Evolutionary conservation across 1,139 yeast genomes (phyloP).

Genomic region (Saccharomyces hybrid): DNA sequence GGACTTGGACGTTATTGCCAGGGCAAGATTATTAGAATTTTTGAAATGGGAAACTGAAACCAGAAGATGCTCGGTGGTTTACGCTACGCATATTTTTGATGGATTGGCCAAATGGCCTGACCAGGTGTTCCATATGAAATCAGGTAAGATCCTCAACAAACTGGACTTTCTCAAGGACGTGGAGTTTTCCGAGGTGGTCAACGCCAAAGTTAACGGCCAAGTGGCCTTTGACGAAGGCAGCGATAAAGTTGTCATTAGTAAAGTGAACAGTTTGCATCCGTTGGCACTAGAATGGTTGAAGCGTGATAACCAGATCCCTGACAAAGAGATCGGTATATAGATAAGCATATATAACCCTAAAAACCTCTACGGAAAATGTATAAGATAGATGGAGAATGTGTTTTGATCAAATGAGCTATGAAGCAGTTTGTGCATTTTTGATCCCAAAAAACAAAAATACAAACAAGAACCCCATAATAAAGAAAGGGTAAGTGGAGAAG

Average conservation of each 20-base stretch:
- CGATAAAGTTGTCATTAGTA: constrained; percentile 34
- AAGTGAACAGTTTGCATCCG: constrained; percentile 58
- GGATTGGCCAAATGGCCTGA: constrained; percentile 91
- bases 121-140: constrained; percentile 66
- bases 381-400: background rate
- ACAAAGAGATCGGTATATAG: background rate
- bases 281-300: constrained; percentile 60
- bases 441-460: background rate
- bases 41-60: constrained; percentile 59
- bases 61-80: constrained; percentile 65
- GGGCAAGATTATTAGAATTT: constrained; percentile 64
- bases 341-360: background rate
- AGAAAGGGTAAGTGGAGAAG: background rate
- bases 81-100: constrained; percentile 95
- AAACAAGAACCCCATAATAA: background rate
- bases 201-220: constrained; percentile 15
- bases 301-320: constrained; percentile 34
- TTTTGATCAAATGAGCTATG: background rate
- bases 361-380: background rate
- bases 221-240: constrained; percentile 10
- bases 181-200: constrained; percentile 23
- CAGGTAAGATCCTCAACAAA: constrained; percentile 45
- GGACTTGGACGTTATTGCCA: constrained; percentile 86
- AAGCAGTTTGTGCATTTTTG: background rate
- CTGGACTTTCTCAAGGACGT: constrained; percentile 32